Conservation (phyloP, 176 grass and related monocot genomes). For the Stipa capillata region DNA sequence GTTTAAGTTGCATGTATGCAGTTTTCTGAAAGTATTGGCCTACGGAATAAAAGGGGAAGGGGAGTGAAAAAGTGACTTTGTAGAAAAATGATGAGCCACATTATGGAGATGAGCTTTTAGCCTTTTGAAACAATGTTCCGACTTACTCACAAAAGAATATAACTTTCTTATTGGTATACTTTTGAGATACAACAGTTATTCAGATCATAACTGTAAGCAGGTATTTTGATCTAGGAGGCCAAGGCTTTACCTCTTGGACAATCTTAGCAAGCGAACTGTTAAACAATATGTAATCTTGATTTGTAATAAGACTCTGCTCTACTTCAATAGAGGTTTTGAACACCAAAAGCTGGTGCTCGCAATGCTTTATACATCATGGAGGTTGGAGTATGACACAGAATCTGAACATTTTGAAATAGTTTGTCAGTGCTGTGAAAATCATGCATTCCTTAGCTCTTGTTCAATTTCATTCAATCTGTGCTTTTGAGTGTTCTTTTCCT, state of each 20-base stretch:
- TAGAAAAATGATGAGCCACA: not conserved
- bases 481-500: not conserved
- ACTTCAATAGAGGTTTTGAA: not conserved
- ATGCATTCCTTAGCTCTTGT: not conserved
- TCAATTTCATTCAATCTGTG: not conserved
- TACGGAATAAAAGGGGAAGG: too few species aligned
- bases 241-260: not conserved
- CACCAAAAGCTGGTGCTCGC: not conserved
- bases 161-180: not conserved
- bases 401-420: not conserved
- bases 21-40: too few species aligned
- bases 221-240: not conserved
- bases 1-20: too few species aligned
- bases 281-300: not conserved
- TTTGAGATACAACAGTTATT: not conserved
- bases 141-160: not conserved
- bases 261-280: not conserved
- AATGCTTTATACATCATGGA: not conserved
- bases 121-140: not conserved
- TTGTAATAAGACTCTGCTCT: not conserved
- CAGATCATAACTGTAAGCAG: not conserved
- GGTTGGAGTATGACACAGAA: not conserved
- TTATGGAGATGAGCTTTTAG: not conserved
- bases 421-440: not conserved
- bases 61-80: not conserved